Evolutionary conservation across 495 filamentous ascomycete species (phyloP), one percentile per base, ranked within the genome.

Genomic region (Aspergillus coremiiformis): DNA sequence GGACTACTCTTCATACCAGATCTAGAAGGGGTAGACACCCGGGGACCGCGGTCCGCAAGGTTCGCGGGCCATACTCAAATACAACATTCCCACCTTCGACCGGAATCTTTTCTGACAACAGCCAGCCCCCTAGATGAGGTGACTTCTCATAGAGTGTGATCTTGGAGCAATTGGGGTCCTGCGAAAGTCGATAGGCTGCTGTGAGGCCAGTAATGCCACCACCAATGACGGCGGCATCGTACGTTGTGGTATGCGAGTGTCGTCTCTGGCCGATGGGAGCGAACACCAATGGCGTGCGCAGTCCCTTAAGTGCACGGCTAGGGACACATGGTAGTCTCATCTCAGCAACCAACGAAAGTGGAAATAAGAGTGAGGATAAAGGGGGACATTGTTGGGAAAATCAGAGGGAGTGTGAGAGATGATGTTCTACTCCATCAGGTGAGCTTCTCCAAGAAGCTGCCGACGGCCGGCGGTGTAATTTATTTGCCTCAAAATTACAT

Each of bases 201-300:
- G 87, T 80, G 45, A 99, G 80, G 30, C 94, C 94, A 14, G 92
- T 93, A 61, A 99, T 87, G 45, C 94, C 94, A 49, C 83, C 92
- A 30, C 94, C 93, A 12, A 95, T 67, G 15, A 96, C 77, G 32
- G 87, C 90, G 54, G 86, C 79, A 57, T 80, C 64, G 54, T 72
- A 72, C 15, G 64, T 60, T 35, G 50, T 45, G 29, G 45, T 52
- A 42, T 60, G 57, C 39, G 46, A 15, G 44, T 21, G 50, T 58
- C 60, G 61, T 42, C 52, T 35, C 33, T 57, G 52, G 19, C 24
- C 54, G 30, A 60, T 61, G 42, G 57, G 42, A 20, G 45, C 29
- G 37, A 59, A 53, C 8, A 45, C 39, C 47, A 59, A 56, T 51
- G 61, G 55, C 29, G 52, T 51, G 37, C 51, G 55, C 30, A 53